Base-by-base conservation (phyloP, 108 stramenopile species). In the Nannochloropsis granulata region DNA sequence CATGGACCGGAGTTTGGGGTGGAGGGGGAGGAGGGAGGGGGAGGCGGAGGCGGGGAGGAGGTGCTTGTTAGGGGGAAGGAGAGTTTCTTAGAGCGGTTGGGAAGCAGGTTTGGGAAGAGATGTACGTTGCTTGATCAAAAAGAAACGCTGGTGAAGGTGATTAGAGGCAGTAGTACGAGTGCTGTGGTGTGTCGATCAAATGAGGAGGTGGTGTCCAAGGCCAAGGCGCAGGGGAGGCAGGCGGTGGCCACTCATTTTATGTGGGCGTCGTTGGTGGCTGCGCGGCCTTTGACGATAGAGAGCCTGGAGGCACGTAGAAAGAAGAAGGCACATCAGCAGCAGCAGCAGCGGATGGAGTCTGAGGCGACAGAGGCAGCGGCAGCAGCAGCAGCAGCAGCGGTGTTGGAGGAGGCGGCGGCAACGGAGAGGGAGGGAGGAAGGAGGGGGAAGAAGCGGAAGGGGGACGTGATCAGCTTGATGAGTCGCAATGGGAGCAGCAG, bases 1-100 rank as follows among this genome's bases (percentile, higher is more conserved):
- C 86, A 44, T 23, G 87, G 87, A 1, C 87, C 86, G 12, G 86
- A 80, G n/a, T 88, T 88, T 24, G 87, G 87, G 19, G 83, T 86
- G 26, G 87, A 88, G 45, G 79, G 85, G 44, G 34, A 34, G 34
- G 34, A 34, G 34, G 34, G 34, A 34, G 56, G n/a, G 56, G 2
- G 11, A n/a, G 16, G 16, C n/a, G 7, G 21, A 16, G 56, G 56
- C 56, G 56, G 56, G 56, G 56, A 71, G n/a, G 56, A 71, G 56
- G n/a, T n/a, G 56, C 34, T 34, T 34, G 34, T 34, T 3, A 5
- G 56, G 56, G 56, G 56, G 56, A 16, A n/a, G 56, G 56, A 71
- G 56, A 71, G 11, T n/a, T 71, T 71, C 11, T 11, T 71, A 10
- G 56, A 71, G 11, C 56, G 11, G 56, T n/a, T 71, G 56, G 56